Conservation (phyloP, 345 rosid genomes). For the Xanthoceras sorbifolium region DNA sequence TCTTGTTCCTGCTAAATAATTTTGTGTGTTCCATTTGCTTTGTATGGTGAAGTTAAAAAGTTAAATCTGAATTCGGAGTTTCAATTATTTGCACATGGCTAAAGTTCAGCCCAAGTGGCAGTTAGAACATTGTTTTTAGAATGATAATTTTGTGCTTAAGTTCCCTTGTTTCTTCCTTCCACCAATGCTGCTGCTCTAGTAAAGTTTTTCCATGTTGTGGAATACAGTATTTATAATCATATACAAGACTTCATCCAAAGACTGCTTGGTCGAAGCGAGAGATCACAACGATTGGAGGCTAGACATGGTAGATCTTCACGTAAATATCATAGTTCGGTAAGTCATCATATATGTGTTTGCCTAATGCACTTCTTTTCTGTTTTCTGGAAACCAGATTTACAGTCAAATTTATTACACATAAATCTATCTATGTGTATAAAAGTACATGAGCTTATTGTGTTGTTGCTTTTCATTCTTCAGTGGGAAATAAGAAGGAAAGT, state of each 20-base stretch:
- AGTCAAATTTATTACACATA: conserved; percentile 26
- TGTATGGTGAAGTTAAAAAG: too few relatives aligned
- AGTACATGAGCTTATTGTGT: conserved; percentile 7
- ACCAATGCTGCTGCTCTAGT: neutral
- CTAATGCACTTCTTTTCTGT: neutral
- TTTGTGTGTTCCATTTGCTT: too few relatives aligned
- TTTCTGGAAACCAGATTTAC: conserved; percentile 1
- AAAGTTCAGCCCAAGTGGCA: too few relatives aligned
- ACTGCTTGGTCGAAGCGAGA: conserved; percentile 28
- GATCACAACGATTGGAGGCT: conserved; percentile 28
- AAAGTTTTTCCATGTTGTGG: conserved; percentile 14
- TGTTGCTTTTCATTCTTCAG: conserved; percentile 28
- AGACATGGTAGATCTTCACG: conserved; percentile 22
- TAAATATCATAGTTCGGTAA: conserved; percentile 33
- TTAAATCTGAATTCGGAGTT: too few relatives aligned
- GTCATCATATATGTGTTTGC: conserved; percentile 15
- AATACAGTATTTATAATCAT: conserved; percentile 55
- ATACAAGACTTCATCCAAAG: conserved; percentile 41
- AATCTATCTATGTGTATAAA: neutral
- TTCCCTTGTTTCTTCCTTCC: neutral
- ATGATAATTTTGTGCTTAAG: too few relatives aligned
- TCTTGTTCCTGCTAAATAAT: too few relatives aligned
- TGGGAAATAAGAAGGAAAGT: conserved; percentile 22
- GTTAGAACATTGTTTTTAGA: too few relatives aligned
- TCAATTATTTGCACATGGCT: too few relatives aligned